Evolutionary conservation across 768 basidiomycete genomes (phyloP).

Genomic region (Boletus coccyginus): DNA sequence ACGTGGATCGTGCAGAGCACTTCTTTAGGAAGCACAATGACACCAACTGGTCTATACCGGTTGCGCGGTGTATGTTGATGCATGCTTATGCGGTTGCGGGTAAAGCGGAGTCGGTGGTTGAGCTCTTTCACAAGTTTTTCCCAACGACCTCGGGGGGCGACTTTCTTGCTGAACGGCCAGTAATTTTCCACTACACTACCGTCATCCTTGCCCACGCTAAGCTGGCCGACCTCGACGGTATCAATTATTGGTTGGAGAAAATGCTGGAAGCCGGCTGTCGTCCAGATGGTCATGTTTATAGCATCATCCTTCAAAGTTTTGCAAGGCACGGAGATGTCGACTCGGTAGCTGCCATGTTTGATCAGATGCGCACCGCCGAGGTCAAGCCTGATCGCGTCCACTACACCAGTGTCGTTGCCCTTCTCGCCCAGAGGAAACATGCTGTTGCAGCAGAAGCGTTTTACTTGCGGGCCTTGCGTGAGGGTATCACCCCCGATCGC

Average conservation of each 20-base stretch:
- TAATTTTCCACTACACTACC: constrained; percentile 50
- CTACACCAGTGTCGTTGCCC: constrained; percentile 67
- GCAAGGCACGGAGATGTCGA: constrained; percentile 53
- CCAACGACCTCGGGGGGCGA: constrained; percentile 33
- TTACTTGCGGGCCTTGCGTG: constrained; percentile 59
- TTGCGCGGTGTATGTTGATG: constrained; percentile 47
- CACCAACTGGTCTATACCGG: constrained; percentile 22
- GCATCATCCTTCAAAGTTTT: constrained; percentile 57
- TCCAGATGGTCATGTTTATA: constrained; percentile 58
- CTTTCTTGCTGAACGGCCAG: constrained; percentile 37
- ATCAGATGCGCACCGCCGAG: constrained; percentile 57
- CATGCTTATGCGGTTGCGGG: constrained; percentile 53
- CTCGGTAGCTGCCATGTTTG: constrained; percentile 46
- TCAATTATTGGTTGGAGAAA: constrained; percentile 52
- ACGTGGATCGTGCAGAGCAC: constrained; percentile 41
- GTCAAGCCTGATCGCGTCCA: constrained; percentile 46
- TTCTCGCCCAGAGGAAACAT: constrained; percentile 63
- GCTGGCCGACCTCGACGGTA: constrained; percentile 43
- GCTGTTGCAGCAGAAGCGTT: constrained; percentile 61
- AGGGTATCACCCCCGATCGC: constrained; percentile 61
- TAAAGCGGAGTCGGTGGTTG: constrained; percentile 38
- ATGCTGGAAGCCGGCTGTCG: constrained; percentile 47
- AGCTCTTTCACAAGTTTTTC: constrained; percentile 57
- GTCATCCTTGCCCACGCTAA: constrained; percentile 55
- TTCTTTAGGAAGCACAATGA: constrained; percentile 40